Base-by-base conservation (phyloP, 306 rosid species). In the Inga laurina region DNA sequence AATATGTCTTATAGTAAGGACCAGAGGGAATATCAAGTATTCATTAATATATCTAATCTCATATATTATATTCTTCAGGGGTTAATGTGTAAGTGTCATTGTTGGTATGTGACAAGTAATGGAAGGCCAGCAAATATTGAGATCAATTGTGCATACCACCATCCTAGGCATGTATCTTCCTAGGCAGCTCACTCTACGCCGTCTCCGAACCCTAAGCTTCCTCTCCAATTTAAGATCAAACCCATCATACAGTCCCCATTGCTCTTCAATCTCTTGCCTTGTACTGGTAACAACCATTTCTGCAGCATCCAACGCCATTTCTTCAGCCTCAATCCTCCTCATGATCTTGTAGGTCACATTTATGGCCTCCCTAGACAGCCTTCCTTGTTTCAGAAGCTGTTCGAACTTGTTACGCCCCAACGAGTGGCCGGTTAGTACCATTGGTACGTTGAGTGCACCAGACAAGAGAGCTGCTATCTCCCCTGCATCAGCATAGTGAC, bases 211-310 rank as follows among this genome's bases (percentile, higher is more conserved):
- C 77, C 97, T 82, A 22, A 93, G 92, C 88, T 93, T 93, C 87
- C 97, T 91, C 86, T 92, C 94, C 74, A 91, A 69, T 82, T 89
- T 91, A 80, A 87, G 91, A 78, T 93, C 97, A 27, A 90, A 93
- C 4, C 97, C 94, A 18, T 90, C 97, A 8, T 93, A 92, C 74
- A 93, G 67, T 24, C 94, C 97, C 97, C 97, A 93, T 74, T 93
- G 97, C 83, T 92, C 93, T 83, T 93, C 97, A 75, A 90, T 93
- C 92, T 93, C 97, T 85, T 93, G 97, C 87, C 93, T 87, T 6
- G 97, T 93, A 86, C 97, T 93, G 45, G 97, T 93, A 78, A 93
- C 91, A 82, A 93, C 92, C 92, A 92, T 92, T 62, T 93, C 97
- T 30, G 97, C 92, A 44, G 94, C 88, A 72, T 93, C 97, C 86